Evolutionary conservation across 2,329 filamentous ascomycete genomes (phyloP), one percentile per base, ranked within the genome.

Genomic region (Hymenoscyphus repandus): DNA sequence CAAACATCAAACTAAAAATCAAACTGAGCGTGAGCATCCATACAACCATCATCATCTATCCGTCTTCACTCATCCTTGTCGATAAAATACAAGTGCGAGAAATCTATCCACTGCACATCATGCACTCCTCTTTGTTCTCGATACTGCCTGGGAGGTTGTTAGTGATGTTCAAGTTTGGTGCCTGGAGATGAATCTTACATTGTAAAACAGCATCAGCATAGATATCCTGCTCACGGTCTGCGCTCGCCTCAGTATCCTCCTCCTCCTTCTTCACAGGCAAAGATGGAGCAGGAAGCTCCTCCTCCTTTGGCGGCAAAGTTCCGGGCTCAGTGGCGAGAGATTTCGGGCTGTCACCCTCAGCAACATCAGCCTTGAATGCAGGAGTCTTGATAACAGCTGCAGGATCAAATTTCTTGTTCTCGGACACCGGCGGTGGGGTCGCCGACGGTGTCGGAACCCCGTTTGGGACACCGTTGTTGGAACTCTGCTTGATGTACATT

Each of bases 21-120:
- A 54, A 40, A 54, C 54, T 59, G 55, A 58, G 56, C 62, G 55
- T 58, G 52, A 62, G 55, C 58, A 56, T 59, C 49, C 55, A 58
- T 45, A 52, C 47, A 52, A 53, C 52, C 57, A 39, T 58, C 55
- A 54, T 61, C 41, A 56, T 38, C 40, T 18, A 43, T 43, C 40
- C 15, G 7, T 27, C 22, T 27, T 27, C 15, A 33, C 42, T 33
- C 20, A 22, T 31, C 33, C 39, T 47, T 56, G 12, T 43, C 22
- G 27, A 34, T 5, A 34, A 33, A 20, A 17, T 7, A 31, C 30
- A 17, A 18, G 18, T 32, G 15, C n/a, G 15, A 13, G 15, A 2
- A 4, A 22, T 50, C 54, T 66, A 97, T 75, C 91, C 92, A 72
- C 89, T 95, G 83, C 93, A 99, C 93, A 99, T 97, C 58, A 96